Evolutionary conservation across 345 rosid genomes (phyloP).

Genomic region (Cardamine occulta): DNA sequence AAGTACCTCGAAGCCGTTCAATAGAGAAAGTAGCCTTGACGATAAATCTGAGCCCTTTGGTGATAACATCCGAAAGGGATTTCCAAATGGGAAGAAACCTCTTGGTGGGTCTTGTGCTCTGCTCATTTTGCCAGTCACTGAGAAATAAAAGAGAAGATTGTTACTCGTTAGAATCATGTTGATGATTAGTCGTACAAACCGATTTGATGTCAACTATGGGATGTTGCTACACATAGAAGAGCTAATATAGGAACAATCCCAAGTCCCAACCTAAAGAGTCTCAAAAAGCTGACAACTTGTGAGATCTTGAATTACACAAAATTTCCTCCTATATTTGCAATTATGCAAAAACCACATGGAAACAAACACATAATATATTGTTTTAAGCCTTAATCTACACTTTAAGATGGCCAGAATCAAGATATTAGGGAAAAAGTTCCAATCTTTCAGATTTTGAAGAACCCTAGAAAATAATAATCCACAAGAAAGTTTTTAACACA

Average conservation of each 20-base stretch:
- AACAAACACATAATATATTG: constrained; percentile 6
- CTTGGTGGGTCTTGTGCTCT: constrained; percentile 76
- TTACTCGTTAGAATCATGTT: constrained; percentile 6
- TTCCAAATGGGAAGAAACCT: constrained; percentile 79
- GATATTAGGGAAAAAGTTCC: neutral
- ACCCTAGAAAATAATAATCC: constrained; percentile 11
- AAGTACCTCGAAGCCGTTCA: constrained; percentile 64
- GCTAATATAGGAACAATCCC: constrained; percentile 1
- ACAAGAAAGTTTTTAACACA: neutral
- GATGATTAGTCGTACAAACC: neutral
- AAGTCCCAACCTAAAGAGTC: constrained; percentile 7
- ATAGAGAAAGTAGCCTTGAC: constrained; percentile 51
- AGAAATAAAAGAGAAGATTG: constrained; percentile 9
- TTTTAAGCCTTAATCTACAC: constrained; percentile 12
- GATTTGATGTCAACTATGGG: neutral
- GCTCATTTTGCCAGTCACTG: constrained; percentile 58
- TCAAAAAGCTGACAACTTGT: constrained; percentile 33
- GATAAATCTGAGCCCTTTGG: constrained; percentile 78
- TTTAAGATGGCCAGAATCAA: neutral
- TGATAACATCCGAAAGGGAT: constrained; percentile 77
- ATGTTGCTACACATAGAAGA: neutral
- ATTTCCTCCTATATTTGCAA: neutral
- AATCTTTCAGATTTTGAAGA: neutral
- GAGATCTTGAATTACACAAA: constrained; percentile 13
- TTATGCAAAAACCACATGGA: constrained; percentile 20